These are phyloP conservation scores for Pestalotiopsis sp. DNA, from an alignment of 2,329 filamentous ascomycete genomes.

Conservation along the genomic window DNA sequence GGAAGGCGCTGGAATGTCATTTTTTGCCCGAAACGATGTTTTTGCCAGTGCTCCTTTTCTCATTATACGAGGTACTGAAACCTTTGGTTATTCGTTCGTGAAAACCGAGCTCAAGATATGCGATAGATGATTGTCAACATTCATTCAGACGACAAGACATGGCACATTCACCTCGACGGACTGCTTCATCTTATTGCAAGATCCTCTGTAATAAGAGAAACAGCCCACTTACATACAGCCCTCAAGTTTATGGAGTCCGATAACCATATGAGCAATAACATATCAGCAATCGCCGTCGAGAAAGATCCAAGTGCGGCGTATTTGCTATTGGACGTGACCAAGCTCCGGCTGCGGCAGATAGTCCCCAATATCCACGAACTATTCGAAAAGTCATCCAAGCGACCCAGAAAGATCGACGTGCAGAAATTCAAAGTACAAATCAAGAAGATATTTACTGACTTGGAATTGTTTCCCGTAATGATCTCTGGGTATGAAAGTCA, in stretches of 20 bases:
- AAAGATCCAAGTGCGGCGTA: neutral
- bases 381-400: neutral
- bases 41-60: neutral
- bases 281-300: neutral
- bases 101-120: too few relatives aligned
- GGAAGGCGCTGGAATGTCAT: neutral
- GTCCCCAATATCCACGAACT: neutral
- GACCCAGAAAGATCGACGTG: neutral
- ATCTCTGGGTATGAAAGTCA: neutral
- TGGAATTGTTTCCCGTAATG: neutral
- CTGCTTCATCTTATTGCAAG: neutral
- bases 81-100: too few relatives aligned
- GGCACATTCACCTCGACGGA: neutral
- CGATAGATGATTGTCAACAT: neutral
- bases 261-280: neutral
- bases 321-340: neutral
- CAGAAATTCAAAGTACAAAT: neutral
- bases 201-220: neutral
- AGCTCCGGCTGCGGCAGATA: neutral
- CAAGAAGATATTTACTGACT: neutral
- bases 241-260: neutral
- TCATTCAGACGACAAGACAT: neutral
- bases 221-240: neutral
- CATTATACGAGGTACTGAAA: constrained; percentile 1
- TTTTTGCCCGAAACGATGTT: fast-evolving